Evolutionary conservation across 257 asterid species (phyloP).

Genomic region (Jacaranda copaia): DNA sequence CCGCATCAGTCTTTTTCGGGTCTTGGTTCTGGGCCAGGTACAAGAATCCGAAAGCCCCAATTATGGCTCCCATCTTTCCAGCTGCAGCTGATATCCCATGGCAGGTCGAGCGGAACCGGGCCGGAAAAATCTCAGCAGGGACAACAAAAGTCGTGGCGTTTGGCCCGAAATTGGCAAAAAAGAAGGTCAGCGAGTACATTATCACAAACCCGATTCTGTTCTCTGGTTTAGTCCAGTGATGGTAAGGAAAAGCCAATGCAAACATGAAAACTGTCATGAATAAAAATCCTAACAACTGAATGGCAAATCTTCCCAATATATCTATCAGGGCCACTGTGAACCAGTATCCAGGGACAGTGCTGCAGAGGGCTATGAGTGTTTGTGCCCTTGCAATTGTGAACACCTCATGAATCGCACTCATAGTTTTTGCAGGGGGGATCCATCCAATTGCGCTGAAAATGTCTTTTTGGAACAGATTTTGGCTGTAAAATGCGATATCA

Average conservation of each 20-base stretch:
- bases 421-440: constrained; percentile 63
- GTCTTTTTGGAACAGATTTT: constrained; percentile 69
- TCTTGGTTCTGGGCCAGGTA: constrained; percentile 63
- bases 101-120: constrained; percentile 64
- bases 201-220: constrained; percentile 57
- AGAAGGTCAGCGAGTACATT: constrained; percentile 59
- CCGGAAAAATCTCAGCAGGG: constrained; percentile 75
- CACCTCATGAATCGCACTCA: constrained; percentile 59
- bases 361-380: constrained; percentile 62
- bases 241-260: constrained; percentile 61
- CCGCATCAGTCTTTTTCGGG: constrained; percentile 55
- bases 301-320: constrained; percentile 51
- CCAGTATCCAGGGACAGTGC: constrained; percentile 79
- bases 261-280: constrained; percentile 70
- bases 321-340: constrained; percentile 62
- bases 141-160: constrained; percentile 70
- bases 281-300: constrained; percentile 58
- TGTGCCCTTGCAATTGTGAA: constrained; percentile 63
- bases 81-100: constrained; percentile 73
- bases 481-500: constrained; percentile 71
- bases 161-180: constrained; percentile 71
- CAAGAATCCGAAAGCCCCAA: constrained; percentile 71
- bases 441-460: constrained; percentile 68
- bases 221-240: constrained; percentile 60
- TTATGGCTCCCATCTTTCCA: constrained; percentile 66